Evolutionary conservation across 1,284 basidiomycete species (phyloP), one percentile per base, ranked within the genome.

Genomic region (Fomitopsis palustris): DNA sequence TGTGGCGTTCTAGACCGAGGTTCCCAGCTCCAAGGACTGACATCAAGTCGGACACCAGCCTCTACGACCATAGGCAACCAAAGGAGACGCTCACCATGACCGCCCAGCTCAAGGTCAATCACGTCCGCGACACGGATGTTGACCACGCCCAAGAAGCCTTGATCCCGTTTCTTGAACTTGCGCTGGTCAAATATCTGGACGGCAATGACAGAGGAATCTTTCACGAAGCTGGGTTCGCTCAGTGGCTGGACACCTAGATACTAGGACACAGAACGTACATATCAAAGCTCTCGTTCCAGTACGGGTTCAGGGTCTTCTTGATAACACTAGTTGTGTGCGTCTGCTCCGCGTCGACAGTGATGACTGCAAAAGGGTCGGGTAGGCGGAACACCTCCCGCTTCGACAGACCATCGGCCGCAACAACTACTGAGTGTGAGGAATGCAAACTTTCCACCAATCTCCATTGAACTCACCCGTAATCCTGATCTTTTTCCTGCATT

Each of bases 141-240:
- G 75, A 95, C 89, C 27, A 96, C 91, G 59, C 95, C 95, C 47
- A 97, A 81, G 67, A 87, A 88, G 65, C 96, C 96, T 79, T 99
- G 96, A 75, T 99, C 96, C 70, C 92, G 88, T 76, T 92, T 92
- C 81, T 90, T 98, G 81, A 97, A 98, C 78, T 97, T 97, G 74
- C 90, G 88, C 77, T 98, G 93, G 79, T 99, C 96, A 72, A 98
- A 98, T 68, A 98, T 91, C 78, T 98, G 96, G 54, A 98, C 94
- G n/a, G 90, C 88, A 62, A 99, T 86, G 67, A 92, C 87, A 45
- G 95, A 97, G 29, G 90, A 90, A 67, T 92, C 92, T 65, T 92
- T 94, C 68, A 97, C 91, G 61, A 83, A 87, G 64, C 93, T 95
- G 17, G 5, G 14, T 35, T 12, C 60, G 57, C 59, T 59, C 17